These are phyloP conservation scores for Perkinsus olseni DNA, from an alignment of 169 alveolate species.

Conservation along the genomic window DNA sequence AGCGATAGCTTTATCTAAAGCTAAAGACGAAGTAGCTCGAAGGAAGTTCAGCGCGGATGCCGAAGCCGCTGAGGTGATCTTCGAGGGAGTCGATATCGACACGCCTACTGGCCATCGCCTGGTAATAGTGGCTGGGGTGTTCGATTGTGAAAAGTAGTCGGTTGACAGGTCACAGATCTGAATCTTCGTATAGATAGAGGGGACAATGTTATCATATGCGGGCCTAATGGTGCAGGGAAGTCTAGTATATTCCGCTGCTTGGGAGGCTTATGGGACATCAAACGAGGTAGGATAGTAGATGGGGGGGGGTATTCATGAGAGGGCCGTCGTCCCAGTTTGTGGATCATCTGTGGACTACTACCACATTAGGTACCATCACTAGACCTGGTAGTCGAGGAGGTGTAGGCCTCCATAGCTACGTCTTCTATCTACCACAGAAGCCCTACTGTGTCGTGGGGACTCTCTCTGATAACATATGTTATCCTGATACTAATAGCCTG, in stretches of 20 bases:
- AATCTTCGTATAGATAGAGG: not conserved
- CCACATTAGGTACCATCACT: not conserved
- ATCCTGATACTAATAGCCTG: not conserved
- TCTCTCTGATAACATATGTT: not conserved
- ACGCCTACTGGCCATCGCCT: not conserved
- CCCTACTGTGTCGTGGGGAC: conserved; percentile 6
- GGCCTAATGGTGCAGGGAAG: conserved; percentile 10
- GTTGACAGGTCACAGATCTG: not conserved
- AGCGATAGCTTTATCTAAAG: not conserved
- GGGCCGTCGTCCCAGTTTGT: no score
- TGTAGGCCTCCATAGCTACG: not conserved
- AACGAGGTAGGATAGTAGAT: not conserved
- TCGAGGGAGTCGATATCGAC: not conserved
- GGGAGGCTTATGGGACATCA: conserved; percentile 9
- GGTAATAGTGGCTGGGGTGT: not conserved
- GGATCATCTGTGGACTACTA: no score
- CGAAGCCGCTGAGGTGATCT: not conserved
- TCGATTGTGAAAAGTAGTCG: not conserved
- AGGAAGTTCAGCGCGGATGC: not conserved
- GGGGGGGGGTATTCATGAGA: no score
- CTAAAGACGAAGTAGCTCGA: not conserved
- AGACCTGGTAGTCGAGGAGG: not conserved
- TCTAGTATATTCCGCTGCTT: not conserved
- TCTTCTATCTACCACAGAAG: conserved; percentile 1
- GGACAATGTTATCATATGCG: not conserved